A percentile compares a stretch with the other conserved stretches of the same genome.
Evolutionary conservation across 768 basidiomycete genomes (phyloP).

Genomic region (Strobilomyces confusus): DNA sequence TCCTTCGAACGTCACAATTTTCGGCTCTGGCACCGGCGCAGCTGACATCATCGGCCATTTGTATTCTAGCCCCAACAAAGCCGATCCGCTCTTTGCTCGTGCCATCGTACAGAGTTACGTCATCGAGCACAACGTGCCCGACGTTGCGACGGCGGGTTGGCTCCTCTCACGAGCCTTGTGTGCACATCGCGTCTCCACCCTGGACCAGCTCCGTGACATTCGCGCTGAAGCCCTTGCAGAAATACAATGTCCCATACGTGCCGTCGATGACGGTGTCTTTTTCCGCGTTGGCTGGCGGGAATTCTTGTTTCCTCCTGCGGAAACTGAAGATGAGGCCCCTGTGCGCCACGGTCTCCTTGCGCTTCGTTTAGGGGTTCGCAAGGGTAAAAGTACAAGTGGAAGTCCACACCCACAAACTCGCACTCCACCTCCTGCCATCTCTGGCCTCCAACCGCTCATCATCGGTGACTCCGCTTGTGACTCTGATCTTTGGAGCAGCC

Average conservation of each 20-base stretch:
- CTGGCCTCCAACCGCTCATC: conserved; percentile 59
- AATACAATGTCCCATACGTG: conserved; percentile 48
- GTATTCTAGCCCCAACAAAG: conserved; percentile 59
- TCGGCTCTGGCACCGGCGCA: conserved; percentile 40
- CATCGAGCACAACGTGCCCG: conserved; percentile 58
- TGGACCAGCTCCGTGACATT: conserved; percentile 62
- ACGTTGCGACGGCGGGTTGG: conserved; percentile 58
- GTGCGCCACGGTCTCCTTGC: conserved; percentile 16
- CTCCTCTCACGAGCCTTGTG: conserved; percentile 63
- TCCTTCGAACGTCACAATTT: conserved; percentile 43
- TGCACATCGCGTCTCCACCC: conserved; percentile 45
- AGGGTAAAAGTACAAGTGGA: conserved; percentile 22
- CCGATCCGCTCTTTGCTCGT: conserved; percentile 60
- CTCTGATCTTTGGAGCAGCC: conserved; percentile 57
- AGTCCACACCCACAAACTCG: conserved; percentile 27
- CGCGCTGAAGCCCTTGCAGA: conserved; percentile 54
- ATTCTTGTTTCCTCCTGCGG: conserved; percentile 33
- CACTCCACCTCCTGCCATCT: conserved; percentile 8
- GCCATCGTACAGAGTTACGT: conserved; percentile 74
- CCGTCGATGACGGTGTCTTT: conserved; percentile 67
- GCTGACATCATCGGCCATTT: conserved; percentile 61
- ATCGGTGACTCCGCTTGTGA: conserved; percentile 71
- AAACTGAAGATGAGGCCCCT: conserved; percentile 16
- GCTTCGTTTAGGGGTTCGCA: conserved; percentile 25
- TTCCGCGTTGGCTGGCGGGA: conserved; percentile 59